Conservation (phyloP, 2,329 filamentous ascomycete species). For the Penicillium digitatum region DNA sequence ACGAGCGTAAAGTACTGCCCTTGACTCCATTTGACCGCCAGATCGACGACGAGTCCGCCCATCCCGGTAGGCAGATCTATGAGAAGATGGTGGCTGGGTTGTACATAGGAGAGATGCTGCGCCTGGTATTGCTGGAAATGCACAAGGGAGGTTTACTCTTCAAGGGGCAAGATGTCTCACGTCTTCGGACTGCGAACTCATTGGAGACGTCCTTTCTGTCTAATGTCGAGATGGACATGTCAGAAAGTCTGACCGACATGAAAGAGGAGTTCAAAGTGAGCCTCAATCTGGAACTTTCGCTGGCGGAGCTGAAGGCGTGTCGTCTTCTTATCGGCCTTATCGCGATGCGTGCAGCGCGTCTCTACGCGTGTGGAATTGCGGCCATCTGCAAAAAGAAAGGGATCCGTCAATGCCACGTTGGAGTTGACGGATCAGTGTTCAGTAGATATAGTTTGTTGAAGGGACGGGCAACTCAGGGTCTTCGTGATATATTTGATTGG, state of each 20-base stretch:
- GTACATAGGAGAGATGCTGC: conserved; percentile 89
- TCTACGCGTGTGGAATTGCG: conserved; percentile 91
- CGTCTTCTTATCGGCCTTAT: conserved; percentile 89
- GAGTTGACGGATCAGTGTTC: conserved; percentile 93
- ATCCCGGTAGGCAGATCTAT: conserved; percentile 88
- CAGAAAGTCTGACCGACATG: conserved; percentile 84
- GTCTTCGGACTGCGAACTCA: conserved; percentile 74
- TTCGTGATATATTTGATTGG: conserved; percentile 85
- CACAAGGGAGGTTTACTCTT: conserved; percentile 76
- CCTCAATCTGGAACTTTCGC: conserved; percentile 65
- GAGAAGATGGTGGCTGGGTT: conserved; percentile 96
- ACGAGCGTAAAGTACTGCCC: conserved; percentile 74
- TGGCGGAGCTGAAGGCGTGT: conserved; percentile 78
- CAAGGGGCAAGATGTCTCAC: conserved; percentile 70
- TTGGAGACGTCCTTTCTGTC: conserved; percentile 90
- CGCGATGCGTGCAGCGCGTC: conserved; percentile 82
- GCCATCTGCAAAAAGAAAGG: conserved; percentile 94
- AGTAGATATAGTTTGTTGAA: conserved; percentile 55
- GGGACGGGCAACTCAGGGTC: conserved; percentile 34
- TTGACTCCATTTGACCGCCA: conserved; percentile 55
- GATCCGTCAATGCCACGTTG: conserved; percentile 78
- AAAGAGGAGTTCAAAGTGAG: conserved; percentile 70
- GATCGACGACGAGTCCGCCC: conserved; percentile 80
- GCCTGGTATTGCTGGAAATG: conserved; percentile 75
- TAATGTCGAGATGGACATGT: conserved; percentile 84